A percentile compares a stretch with the other conserved stretches of the same genome.
phyloP scores from a whole-genome alignment of 768 basidiomycete species.

The Amanita pallidorosea region DNA sequence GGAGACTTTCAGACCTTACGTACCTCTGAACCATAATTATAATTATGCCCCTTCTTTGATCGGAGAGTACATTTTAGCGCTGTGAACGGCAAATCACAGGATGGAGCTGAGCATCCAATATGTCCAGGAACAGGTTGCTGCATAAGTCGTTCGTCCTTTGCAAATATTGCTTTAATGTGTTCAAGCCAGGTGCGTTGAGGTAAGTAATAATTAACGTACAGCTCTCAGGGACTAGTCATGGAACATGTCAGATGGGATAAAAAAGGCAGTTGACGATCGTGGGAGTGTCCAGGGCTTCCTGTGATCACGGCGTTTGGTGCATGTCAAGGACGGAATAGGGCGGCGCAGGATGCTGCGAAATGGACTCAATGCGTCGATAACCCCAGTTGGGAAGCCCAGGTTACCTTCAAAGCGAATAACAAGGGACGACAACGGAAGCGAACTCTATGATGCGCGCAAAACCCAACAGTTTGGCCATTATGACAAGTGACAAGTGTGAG shows the following conservation, averaged over 20 bases:
- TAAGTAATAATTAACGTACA: neutral
- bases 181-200: neutral
- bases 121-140: neutral
- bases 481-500: neutral
- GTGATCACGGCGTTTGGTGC: neutral
- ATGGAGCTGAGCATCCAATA: neutral
- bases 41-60: conserved; percentile 3
- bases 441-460: neutral
- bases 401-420: neutral
- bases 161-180: neutral
- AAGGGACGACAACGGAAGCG: neutral
- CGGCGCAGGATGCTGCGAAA: neutral
- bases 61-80: neutral
- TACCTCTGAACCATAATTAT: conserved; percentile 3
- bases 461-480: neutral
- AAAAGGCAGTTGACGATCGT: neutral
- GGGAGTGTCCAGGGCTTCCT: neutral
- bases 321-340: neutral
- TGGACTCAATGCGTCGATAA: neutral
- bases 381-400: neutral
- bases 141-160: neutral
- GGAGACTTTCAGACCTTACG: conserved; percentile 2
- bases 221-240: neutral
- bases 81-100: neutral
- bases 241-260: neutral